Conservation (phyloP, 2,329 filamentous ascomycete genomes). For the Fusarium sp. region DNA sequence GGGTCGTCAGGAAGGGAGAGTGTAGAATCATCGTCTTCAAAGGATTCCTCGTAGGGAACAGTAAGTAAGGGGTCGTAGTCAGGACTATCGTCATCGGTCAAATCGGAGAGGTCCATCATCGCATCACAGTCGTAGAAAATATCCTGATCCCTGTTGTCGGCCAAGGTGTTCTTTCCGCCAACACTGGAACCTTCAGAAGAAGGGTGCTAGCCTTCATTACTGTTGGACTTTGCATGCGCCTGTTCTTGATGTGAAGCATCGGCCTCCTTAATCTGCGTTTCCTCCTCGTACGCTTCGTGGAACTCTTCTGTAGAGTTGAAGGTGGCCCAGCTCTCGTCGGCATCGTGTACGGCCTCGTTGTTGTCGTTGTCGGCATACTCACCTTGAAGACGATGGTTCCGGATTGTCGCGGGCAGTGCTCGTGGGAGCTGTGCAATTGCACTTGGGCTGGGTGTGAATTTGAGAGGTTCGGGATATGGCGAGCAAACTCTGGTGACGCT, state of each 20-base stretch:
- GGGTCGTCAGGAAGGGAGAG: constrained; percentile 68
- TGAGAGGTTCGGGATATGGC: constrained; percentile 58
- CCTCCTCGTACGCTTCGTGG: constrained; percentile 10
- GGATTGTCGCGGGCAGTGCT: constrained; percentile 29
- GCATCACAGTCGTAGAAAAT: constrained; percentile 38
- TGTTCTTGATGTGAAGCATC: constrained; percentile 2
- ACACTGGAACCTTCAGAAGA: constrained; percentile 19
- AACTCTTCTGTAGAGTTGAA: constrained; percentile 30
- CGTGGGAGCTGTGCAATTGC: constrained; percentile 40
- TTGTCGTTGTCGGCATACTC: constrained; percentile 57
- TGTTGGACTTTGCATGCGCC: not conserved
- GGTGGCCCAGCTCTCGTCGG: constrained; percentile 23
- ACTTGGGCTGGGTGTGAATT: constrained; percentile 46
- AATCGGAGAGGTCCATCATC: constrained; percentile 23
- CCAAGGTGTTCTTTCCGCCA: not conserved
- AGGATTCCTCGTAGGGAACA: constrained; percentile 61
- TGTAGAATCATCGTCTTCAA: constrained; percentile 63
- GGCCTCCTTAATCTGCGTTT: not conserved
- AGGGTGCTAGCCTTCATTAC: constrained; percentile 42
- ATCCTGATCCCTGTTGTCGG: constrained; percentile 22
- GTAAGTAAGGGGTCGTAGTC: constrained; percentile 53
- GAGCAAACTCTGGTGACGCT: constrained; percentile 52
- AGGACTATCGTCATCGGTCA: constrained; percentile 22
- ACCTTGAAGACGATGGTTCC: constrained; percentile 64
- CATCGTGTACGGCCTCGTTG: constrained; percentile 41